These are phyloP conservation scores for Immersiella caudata DNA, from an alignment of 495 filamentous ascomycete genomes.

Conservation along the genomic window DNA sequence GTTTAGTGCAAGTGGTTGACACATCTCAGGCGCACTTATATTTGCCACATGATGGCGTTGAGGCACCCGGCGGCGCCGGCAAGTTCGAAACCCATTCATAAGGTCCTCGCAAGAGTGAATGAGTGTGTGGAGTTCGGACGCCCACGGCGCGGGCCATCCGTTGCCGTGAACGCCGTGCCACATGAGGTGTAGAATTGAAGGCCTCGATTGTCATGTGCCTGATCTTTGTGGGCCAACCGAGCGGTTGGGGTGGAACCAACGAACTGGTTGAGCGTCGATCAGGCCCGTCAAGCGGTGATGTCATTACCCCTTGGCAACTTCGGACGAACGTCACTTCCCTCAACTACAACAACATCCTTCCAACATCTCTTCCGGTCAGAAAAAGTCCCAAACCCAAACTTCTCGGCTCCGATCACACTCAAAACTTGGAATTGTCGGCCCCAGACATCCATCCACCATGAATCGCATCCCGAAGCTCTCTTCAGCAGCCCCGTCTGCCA, in stretches of 20 bases:
- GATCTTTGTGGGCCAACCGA: neutral
- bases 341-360: neutral
- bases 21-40: too few species aligned
- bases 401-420: neutral
- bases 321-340: neutral
- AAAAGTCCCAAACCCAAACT: neutral
- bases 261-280: neutral
- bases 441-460: neutral
- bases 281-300: neutral
- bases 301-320: neutral
- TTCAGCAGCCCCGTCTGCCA: neutral
- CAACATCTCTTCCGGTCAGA: neutral
- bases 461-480: neutral
- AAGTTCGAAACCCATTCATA: too few species aligned
- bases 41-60: too few species aligned
- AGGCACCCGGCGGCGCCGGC: too few species aligned
- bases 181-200: neutral
- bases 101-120: too few species aligned
- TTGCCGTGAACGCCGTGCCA: neutral
- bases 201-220: neutral
- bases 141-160: too few species aligned
- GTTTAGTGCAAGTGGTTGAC: too few species aligned
- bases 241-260: neutral
- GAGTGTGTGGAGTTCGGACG: too few species aligned
- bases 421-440: neutral